Percentiles rank a stretch among this genome's conserved stretches.
Conservation (phyloP, 208 protist species). For the Perkinsela sp. region DNA sequence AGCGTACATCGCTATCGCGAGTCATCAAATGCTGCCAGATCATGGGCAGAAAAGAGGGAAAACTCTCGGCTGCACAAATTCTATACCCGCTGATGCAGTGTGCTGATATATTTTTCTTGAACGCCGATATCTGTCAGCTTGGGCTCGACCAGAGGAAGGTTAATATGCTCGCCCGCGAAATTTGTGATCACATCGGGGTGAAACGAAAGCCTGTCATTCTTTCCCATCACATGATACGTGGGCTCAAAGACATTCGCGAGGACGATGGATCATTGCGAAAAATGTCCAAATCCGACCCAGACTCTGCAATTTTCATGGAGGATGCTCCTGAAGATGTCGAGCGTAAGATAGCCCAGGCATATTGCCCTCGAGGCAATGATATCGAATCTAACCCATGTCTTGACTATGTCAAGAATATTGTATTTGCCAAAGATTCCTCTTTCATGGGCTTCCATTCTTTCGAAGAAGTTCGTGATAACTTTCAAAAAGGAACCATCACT, state of each 20-base stretch:
- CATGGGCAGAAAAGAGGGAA: slow-evolving; percentile 88
- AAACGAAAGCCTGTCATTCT: slow-evolving; percentile 87
- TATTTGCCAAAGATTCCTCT: slow-evolving; percentile 33
- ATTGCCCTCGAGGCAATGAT: slow-evolving; percentile 41
- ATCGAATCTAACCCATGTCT: slow-evolving; percentile 62
- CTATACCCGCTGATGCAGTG: slow-evolving; percentile 98
- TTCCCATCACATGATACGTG: slow-evolving; percentile 90
- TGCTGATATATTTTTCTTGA: slow-evolving; percentile 94
- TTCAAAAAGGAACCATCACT: slow-evolving; percentile 21
- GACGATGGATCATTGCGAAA: slow-evolving; percentile 25
- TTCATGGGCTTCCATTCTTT: slow-evolving; percentile 29
- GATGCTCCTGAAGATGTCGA: slow-evolving; percentile 76
- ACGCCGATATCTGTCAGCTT: slow-evolving; percentile 95
- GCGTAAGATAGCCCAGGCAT: slow-evolving; percentile 76
- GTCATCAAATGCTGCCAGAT: slow-evolving; percentile 94
- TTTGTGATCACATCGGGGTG: slow-evolving; percentile 63
- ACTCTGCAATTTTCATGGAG: slow-evolving; percentile 98
- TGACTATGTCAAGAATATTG: slow-evolving; percentile 74
- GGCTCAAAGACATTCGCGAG: slow-evolving; percentile 70
- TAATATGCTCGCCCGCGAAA: slow-evolving; percentile 97
- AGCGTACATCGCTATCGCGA: slow-evolving; percentile 68
- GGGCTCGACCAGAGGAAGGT: slow-evolving; percentile 98
- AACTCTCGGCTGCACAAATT: slow-evolving; percentile 85
- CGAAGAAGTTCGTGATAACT: slow-evolving; percentile 35
- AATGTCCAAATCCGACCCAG: slow-evolving; percentile 93